Conservation (phyloP, 345 rosid species). For the Melastoma malabathricum region DNA sequence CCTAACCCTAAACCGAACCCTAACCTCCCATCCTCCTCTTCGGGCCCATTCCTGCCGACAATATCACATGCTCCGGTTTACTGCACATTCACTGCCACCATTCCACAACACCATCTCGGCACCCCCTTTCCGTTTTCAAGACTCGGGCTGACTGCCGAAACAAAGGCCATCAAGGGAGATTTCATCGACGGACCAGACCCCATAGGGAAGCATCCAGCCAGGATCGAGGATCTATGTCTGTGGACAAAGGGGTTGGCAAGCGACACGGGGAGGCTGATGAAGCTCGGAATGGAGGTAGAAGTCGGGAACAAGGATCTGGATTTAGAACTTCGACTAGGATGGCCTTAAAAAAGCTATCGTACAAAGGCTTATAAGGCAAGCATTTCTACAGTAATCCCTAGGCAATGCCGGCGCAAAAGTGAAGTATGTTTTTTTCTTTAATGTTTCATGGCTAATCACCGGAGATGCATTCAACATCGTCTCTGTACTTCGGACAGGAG, state of each 20-base stretch:
- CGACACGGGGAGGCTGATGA: conserved; percentile 26
- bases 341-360: conserved; percentile 19
- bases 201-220: no score
- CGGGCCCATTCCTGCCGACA: conserved; percentile 14
- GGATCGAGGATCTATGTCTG: neutral
- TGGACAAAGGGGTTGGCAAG: conserved; percentile 12
- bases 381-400: no score
- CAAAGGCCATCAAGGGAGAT: no score
- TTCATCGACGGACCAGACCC: no score
- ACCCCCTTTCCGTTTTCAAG: no score
- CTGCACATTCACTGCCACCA: conserved; percentile 33
- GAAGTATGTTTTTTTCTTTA: no score
- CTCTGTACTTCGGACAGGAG: no score
- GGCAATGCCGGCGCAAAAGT: no score
- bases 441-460: no score
- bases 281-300: conserved; percentile 64
- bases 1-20: conserved; percentile 43
- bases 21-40: conserved; percentile 30
- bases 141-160: no score
- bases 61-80: conserved; percentile 17
- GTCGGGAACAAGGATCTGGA: conserved; percentile 47
- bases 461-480: no score
- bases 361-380: no score
- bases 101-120: conserved; percentile 15
- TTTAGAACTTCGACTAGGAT: conserved; percentile 89